Conservation (phyloP, 495 filamentous ascomycete genomes). For the Astrothelium subdiscretum region DNA sequence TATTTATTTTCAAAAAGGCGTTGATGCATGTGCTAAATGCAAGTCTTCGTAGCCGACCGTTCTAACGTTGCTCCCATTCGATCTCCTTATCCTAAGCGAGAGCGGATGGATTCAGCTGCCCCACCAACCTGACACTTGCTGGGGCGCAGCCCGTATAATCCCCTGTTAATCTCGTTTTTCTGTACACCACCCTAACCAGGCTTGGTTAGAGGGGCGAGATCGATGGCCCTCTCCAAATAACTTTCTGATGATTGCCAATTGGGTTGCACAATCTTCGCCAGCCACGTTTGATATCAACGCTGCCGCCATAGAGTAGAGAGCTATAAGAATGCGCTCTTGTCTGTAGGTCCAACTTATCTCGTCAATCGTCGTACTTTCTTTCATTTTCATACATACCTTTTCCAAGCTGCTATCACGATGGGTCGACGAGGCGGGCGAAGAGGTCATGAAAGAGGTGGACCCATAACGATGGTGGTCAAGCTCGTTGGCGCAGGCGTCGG, state of each 20-base stretch:
- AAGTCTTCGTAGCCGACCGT: too few relatives aligned
- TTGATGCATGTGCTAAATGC: too few relatives aligned
- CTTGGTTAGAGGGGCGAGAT: not conserved
- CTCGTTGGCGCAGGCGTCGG: constrained; percentile 36
- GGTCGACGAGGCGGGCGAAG: not conserved
- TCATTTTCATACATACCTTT: not conserved
- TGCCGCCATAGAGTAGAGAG: not conserved
- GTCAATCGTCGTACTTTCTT: not conserved
- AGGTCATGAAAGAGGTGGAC: not conserved
- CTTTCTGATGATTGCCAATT: not conserved
- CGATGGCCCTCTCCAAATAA: not conserved
- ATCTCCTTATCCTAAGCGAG: too few relatives aligned
- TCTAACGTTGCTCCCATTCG: too few relatives aligned
- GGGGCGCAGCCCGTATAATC: not conserved
- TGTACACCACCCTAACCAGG: not conserved
- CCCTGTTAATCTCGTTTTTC: not conserved
- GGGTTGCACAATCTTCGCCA: not conserved
- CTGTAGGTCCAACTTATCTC: not conserved
- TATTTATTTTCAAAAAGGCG: too few relatives aligned
- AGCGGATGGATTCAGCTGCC: too few relatives aligned
- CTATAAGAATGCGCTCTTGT: not conserved
- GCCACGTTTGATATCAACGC: not conserved
- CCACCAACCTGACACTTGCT: too few relatives aligned
- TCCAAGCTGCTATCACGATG: not conserved
- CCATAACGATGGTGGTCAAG: constrained; percentile 5